phyloP scores from a whole-genome alignment of 169 alveolate genomes.

The Besnoitia besnoiti region DNA sequence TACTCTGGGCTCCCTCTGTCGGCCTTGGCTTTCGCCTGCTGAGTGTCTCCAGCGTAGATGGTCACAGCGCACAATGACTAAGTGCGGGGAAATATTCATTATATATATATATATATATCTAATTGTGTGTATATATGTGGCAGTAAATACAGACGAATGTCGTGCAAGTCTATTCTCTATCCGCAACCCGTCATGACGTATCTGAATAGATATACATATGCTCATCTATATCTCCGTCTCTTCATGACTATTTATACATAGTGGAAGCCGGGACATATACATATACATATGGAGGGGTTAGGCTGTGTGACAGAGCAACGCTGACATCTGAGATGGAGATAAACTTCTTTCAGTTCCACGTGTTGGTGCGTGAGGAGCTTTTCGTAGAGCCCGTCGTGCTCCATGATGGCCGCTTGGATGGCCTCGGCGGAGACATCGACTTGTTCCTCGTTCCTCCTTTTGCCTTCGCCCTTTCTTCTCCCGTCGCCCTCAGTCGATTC shows the following conservation, averaged over 20 bases:
- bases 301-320: too few species aligned
- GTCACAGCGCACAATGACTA: background rate
- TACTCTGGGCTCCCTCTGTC: too few species aligned
- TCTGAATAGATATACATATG: background rate
- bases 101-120: background rate
- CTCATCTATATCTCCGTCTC: background rate
- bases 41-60: too few species aligned
- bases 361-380: background rate
- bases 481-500: background rate
- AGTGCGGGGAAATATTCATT: too few species aligned
- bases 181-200: too few species aligned
- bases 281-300: background rate
- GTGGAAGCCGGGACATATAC: background rate
- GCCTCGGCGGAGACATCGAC: background rate
- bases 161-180: too few species aligned
- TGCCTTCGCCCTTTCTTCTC: background rate
- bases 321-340: background rate
- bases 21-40: too few species aligned
- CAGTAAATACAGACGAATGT: background rate
- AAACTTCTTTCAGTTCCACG: background rate
- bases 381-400: background rate
- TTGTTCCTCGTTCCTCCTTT: background rate
- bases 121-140: background rate
- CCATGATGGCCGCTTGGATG: slow-evolving; percentile 7
- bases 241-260: background rate